Evolutionary conservation across 768 basidiomycete species (phyloP), one percentile per base, ranked within the genome.

Genomic region (Sarcodon sp.): DNA sequence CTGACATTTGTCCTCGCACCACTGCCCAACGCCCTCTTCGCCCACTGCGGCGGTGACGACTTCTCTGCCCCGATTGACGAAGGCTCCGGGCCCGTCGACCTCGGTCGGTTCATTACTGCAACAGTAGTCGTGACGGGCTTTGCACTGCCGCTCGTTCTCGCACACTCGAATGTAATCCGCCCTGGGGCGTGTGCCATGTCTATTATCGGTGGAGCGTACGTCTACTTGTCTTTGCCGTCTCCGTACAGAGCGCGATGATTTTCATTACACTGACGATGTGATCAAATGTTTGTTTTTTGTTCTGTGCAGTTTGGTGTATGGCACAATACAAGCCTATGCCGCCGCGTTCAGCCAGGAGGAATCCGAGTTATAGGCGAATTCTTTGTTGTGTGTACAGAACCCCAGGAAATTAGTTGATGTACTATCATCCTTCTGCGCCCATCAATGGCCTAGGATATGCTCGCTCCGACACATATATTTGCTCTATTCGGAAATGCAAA

Each of bases 1-100:
- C 66, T 96, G 51, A 93, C 83, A 15, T 99, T 98, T 64, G 87
- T 97, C 33, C 72, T 97, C 56, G 96, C 96, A 1, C 96, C 96
- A 18, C 70, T 98, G 15, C 96, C 96, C 3, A 99, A 99, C 60
- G 87, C 90, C 11, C 59, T 98, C 43, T 98, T 92, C 63, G 71
- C 89, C n/a, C 83, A 92, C 63, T 96, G 92, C 64, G 88, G 85
- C 44, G 75, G 74, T 9, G 93, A 96, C 61, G 92, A 97, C 56
- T 84, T 93, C 62, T 76, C 85, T 2, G 69, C 82, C 33, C 83
- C 81, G 51, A 86, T 86, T 62, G 81, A 80, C 45, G 80, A 78
- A 47, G 69, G 70, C 51, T 66, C 79, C 9, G 80, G 81, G 35
- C 75, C 87, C 34, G 64, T 89, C 43, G 96, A 98, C 68, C 76